Conservation (phyloP, 441 rosid species). For the Omphalea diandra region DNA sequence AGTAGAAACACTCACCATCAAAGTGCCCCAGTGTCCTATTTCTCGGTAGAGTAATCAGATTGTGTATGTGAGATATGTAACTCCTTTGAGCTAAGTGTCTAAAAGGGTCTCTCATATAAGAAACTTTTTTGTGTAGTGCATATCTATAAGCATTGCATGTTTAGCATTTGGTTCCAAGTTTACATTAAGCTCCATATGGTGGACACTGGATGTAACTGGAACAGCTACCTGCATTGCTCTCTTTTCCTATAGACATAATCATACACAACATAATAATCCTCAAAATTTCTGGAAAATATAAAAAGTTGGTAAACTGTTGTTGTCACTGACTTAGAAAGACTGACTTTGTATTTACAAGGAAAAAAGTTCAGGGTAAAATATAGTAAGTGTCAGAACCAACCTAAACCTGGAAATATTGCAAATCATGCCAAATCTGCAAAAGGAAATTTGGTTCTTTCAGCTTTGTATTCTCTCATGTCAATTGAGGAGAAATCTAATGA, state of each 20-base stretch:
- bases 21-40: no score
- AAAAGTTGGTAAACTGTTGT: neutral
- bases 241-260: slow-evolving; percentile 38
- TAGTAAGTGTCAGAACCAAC: slow-evolving; percentile 22
- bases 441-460: slow-evolving; percentile 8
- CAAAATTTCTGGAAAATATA: neutral
- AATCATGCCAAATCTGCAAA: slow-evolving; percentile 50
- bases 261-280: no score
- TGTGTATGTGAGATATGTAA: no score
- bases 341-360: neutral
- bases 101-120: no score
- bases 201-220: slow-evolving; percentile 54
- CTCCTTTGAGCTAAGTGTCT: no score
- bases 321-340: neutral
- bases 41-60: no score
- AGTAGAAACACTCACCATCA: no score
- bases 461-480: no score
- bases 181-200: slow-evolving; percentile 62
- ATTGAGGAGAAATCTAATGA: no score
- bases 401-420: slow-evolving; percentile 53
- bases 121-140: no score
- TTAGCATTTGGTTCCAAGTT: slow-evolving; percentile 47
- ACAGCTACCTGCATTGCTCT: slow-evolving; percentile 36
- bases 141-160: no score
- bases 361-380: neutral